Evolutionary conservation across 2,329 filamentous ascomycete genomes (phyloP), one percentile per base, ranked within the genome.

Genomic region (Colletotrichum camelliae): DNA sequence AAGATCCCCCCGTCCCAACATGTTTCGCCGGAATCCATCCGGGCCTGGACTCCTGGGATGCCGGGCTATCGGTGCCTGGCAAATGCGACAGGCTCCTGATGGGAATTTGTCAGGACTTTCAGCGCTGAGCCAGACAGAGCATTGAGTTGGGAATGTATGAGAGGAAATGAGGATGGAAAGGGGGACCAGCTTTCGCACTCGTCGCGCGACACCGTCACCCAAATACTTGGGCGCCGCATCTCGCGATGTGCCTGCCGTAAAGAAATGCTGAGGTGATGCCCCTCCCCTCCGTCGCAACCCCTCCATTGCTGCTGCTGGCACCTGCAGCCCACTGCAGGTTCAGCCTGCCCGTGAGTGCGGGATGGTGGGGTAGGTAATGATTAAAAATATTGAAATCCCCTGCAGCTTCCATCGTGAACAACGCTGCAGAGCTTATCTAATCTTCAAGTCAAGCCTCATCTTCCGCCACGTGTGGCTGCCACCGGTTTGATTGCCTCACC

Each of bases 241-340:
- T 37, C 24, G 31, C 65, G 37, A 55, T 55, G 33, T 58, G 57
- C 58, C 24, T 55, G 57, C 57, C 55, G 58, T 61, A 33, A 61
- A 48, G n/a, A 18, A 48, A 61, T 37, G 29, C 55, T 24, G 18
- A 21, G n/a, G 3, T 52, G 43, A 69, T 69, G 33, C 6, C 29
- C 29, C 5, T 29, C 55, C 35, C 67, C 52, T 69, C 67, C 67
- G 43, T 72, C 61, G 71, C 61, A 60, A 72, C 62, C 43, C 43
- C 43, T 52, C 43, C n/a, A 52, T 52, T 21, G 43, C 43, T 60
- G 43, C 43, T 60, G 61, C 72, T 75, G 68, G 62, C 72, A 72
- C 61, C 68, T 75, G 72, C 72, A 69, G 57, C 58, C 74, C 74
- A 73, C 74, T 68, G 73, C 69, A 75, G 72, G 64, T 72, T 68